Evolutionary conservation across 163 green algal genomes (phyloP).

Genomic region (Prototheca wickerhamii): DNA sequence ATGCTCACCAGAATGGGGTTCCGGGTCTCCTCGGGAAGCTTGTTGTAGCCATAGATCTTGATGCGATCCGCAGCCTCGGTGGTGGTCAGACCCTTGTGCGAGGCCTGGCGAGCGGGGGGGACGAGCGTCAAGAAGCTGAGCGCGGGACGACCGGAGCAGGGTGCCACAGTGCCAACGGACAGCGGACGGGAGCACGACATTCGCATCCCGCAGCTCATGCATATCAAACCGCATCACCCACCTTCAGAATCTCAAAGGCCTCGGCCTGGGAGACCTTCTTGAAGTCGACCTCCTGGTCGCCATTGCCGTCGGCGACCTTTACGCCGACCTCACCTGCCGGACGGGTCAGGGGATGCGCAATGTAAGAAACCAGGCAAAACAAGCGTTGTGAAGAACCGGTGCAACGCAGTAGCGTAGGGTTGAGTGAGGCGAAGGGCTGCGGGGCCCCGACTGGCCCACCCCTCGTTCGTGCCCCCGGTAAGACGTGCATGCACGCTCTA

Average conservation of each 20-base stretch:
- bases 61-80: slow-evolving; percentile 44
- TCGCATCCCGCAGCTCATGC: background rate
- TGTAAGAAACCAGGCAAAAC: background rate
- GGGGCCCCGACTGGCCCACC: too few relatives aligned
- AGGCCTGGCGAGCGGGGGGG: slow-evolving; percentile 27
- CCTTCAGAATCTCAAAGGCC: slow-evolving; percentile 39
- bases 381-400: background rate
- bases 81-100: slow-evolving; percentile 36
- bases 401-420: too few relatives aligned
- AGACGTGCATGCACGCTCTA: too few relatives aligned
- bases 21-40: slow-evolving; percentile 58
- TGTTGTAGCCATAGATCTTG: slow-evolving; percentile 68
- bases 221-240: background rate
- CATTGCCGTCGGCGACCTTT: slow-evolving; percentile 7
- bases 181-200: background rate
- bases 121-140: background rate
- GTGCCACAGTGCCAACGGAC: background rate
- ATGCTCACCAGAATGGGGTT: slow-evolving; percentile 54
- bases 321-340: slow-evolving; percentile 17
- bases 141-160: background rate
- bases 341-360: background rate
- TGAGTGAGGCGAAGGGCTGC: too few relatives aligned
- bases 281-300: slow-evolving; percentile 44
- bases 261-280: slow-evolving; percentile 39
- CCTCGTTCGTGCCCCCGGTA: too few relatives aligned